These are phyloP conservation scores for Erigeron canadensis DNA, from an alignment of 129 eudicot species.

Conservation along the genomic window DNA sequence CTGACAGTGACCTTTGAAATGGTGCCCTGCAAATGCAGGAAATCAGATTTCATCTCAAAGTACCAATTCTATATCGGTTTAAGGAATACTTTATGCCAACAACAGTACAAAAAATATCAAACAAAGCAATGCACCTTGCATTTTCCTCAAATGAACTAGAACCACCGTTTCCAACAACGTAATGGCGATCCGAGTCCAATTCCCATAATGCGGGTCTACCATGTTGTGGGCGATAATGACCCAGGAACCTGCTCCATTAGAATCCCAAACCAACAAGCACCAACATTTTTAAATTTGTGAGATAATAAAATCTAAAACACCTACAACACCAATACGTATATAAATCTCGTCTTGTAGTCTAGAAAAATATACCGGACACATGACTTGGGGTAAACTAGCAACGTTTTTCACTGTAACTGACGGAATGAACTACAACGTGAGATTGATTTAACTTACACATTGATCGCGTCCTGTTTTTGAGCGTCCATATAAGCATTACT, in stretches of 20 bases:
- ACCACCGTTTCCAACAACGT: slow-evolving; percentile 54
- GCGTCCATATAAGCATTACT: slow-evolving; percentile 99
- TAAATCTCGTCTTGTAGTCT: background rate
- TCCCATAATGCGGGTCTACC: slow-evolving; percentile 73
- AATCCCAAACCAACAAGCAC: background rate
- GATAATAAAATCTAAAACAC: background rate
- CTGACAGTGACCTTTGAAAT: slow-evolving; percentile 73
- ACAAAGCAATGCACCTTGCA: slow-evolving; percentile 45
- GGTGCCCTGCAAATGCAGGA: slow-evolving; percentile 43
- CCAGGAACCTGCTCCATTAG: slow-evolving; percentile 67
- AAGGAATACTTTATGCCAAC: background rate
- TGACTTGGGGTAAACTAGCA: background rate
- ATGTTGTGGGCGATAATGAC: slow-evolving; percentile 84
- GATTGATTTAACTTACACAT: slow-evolving; percentile 56
- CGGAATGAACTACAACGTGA: slow-evolving; percentile 5
- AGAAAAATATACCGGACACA: background rate
- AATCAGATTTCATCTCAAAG: slow-evolving; percentile 21
- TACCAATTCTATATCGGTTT: background rate
- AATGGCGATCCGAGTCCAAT: slow-evolving; percentile 79
- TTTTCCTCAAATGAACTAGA: slow-evolving; percentile 43
- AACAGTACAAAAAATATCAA: background rate
- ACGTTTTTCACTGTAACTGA: background rate
- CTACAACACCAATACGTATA: background rate
- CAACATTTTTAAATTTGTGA: background rate
- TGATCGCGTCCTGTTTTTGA: slow-evolving; percentile 92